Evolutionary conservation across 768 basidiomycete species (phyloP), one percentile per base, ranked within the genome.

Genomic region (Daedalea quercina): DNA sequence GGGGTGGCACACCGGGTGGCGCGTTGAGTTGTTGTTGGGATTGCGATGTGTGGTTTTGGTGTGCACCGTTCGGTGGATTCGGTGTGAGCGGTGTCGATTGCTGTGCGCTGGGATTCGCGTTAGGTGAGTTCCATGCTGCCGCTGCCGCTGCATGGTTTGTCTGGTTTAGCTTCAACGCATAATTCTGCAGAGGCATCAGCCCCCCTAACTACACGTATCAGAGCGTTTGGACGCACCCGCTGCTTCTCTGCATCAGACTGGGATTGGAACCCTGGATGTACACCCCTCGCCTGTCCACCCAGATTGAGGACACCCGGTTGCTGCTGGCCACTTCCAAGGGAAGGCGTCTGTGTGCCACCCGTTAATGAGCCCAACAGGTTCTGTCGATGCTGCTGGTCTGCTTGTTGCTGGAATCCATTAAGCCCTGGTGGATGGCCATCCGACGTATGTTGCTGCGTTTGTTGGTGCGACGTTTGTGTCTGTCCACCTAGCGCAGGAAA

Each of bases 401-500:
- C 64, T 24, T 74, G 68, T 54, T 75, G 76, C 52, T 59, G 59
- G 61, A 85, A 85, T 25, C 84, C 84, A 62, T 88, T 87, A 46
- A 90, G 65, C n/a, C 87, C 87, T 24, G 87, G 87, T n/a, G 86
- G 87, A 66, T 83, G 87, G 3, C 62, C 56, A 22, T 73, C 71
- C 11, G 69, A 52, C 12, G 63, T 61, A n/a, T 66, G 63, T 37
- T 65, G 65, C 51, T 61, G 67, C 55, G 69, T 60, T 26, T 60
- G 61, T 47, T 62, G 65, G 72, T 77, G 63, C 65, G 73, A 47
- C 63, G 63, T 46, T 57, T 76, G 73, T 53, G 73, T 69, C 59
- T 79, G 83, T 49, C 84, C 86, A 11, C 90, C 86, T 24, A 94
- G 73, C 17, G 91, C 91, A 47, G 91, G 91, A 66, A 94, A 93